Percentiles rank a stretch among this genome's conserved stretches.
phyloP scores from a whole-genome alignment of 805 yeast genomes.

The Tetrapisispora arboricola region DNA sequence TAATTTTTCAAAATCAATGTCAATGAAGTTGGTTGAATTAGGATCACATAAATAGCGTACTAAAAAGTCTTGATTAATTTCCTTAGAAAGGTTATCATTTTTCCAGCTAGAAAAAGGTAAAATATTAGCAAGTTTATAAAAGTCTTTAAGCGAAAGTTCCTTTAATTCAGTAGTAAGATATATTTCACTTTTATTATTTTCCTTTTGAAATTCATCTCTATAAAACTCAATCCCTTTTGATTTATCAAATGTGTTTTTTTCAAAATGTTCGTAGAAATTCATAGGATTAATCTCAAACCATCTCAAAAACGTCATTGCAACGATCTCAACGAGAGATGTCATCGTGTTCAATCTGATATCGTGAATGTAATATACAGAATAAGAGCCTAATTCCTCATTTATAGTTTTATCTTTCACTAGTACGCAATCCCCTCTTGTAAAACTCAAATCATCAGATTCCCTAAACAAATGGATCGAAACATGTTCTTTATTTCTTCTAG shows the following conservation, averaged over 20 bases:
- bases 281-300: conserved; percentile 31
- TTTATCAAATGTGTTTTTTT: conserved; percentile 15
- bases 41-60: conserved; percentile 15
- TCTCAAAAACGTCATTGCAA: conserved; percentile 40
- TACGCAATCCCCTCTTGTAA: conserved; percentile 46
- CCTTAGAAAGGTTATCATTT: conserved; percentile 11
- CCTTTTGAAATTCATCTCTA: conserved; percentile 14
- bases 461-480: conserved; percentile 29
- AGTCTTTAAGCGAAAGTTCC: conserved; percentile 34
- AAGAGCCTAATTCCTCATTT: conserved; percentile 5
- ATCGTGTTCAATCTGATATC: conserved; percentile 43
- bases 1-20: conserved; percentile 8
- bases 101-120: conserved; percentile 30
- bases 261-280: conserved; percentile 21
- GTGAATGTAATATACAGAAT: conserved; percentile 37
- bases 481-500: conserved; percentile 8
- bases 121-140: conserved; percentile 38
- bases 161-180: conserved; percentile 44
- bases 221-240: conserved; percentile 9
- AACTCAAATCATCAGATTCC: conserved; percentile 36
- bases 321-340: conserved; percentile 37
- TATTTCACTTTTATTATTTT: conserved; percentile 35
- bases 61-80: conserved; percentile 5
- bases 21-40: conserved; percentile 8
- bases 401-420: conserved; percentile 32